Evolutionary conservation across 345 rosid species (phyloP), one percentile per base, ranked within the genome.

Genomic region (Gossypium turneri): DNA sequence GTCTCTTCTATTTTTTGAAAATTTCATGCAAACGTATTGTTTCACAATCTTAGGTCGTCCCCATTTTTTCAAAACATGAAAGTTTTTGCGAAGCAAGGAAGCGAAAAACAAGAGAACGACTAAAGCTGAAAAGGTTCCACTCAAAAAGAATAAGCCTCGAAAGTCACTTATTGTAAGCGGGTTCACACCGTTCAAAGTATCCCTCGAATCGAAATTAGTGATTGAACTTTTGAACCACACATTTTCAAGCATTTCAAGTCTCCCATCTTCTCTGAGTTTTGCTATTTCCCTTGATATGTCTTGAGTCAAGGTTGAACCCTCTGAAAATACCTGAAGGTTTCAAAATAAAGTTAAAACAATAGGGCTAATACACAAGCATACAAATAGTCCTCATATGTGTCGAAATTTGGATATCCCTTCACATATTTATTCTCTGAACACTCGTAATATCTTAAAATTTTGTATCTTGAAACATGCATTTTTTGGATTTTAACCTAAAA

Each of bases 241-340:
- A 20, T 76, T 64, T 48, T 79, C 77, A 7, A 84, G 73, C 41
- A 1, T 38, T 16, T 17, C 41, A 15, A 85, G 76, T 61, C 25
- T 74, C 20, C 70, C 84, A 22, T 71, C 77, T 70, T 72, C 75
- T 68, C 82, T 80, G 22, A 85, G 64, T 45, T 45, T 79, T 48
- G 76, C 82, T 2, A 85, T 82, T 55, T 82, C 76, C 50, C 69
- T 72, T 9, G 88, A 85, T 17, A 85, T 50, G 38, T 77, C 82
- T 0, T 25, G 60, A 4, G 67, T 82, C 72, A 84, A 34, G 2
- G 68, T 70, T 15, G 84, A 82, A 24, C 84, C 81, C 60, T 81
- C 79, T 0, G 64, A 76, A 38, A 82, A 82, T 12, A 25, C 86
- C 86, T 85, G 77, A 7, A 34, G 2, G 3, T 20, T 17, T 1